phyloP scores from a whole-genome alignment of 306 rosid genomes.

The Lathyrus oleraceus region DNA sequence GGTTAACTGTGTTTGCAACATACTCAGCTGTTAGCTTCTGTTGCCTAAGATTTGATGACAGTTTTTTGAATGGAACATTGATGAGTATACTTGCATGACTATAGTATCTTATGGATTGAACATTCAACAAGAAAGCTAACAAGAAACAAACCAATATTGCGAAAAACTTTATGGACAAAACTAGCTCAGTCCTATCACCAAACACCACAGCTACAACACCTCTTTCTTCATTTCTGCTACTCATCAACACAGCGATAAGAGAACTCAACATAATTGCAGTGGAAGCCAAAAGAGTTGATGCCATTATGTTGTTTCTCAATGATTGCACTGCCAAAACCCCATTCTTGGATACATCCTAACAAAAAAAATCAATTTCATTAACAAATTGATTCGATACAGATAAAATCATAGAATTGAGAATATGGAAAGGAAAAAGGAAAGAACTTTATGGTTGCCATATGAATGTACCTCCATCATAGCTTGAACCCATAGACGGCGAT shows the following conservation, averaged over 20 bases:
- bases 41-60: constrained; percentile 37
- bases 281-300: constrained; percentile 83
- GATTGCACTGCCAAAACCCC: constrained; percentile 91
- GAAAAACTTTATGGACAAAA: constrained; percentile 62
- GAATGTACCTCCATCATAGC: constrained; percentile 91
- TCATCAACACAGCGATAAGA: constrained; percentile 72
- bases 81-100: constrained; percentile 88
- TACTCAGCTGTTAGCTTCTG: constrained; percentile 56
- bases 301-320: constrained; percentile 83
- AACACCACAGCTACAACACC: constrained; percentile 12
- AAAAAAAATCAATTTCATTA: neutral
- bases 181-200: constrained; percentile 53
- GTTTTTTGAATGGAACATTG: constrained; percentile 70
- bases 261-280: constrained; percentile 84
- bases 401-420: neutral
- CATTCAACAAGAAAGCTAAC: constrained; percentile 66
- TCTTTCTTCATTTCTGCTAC: constrained; percentile 15
- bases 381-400: too few relatives aligned
- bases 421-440: neutral
- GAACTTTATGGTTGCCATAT: neutral
- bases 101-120: constrained; percentile 82
- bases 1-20: constrained; percentile 66
- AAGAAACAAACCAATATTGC: constrained; percentile 76
- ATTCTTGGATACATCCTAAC: constrained; percentile 62
- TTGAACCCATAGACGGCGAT: constrained; percentile 83